Conservation (phyloP, 2,329 filamentous ascomycete genomes). For the Lecanosticta acicola region DNA sequence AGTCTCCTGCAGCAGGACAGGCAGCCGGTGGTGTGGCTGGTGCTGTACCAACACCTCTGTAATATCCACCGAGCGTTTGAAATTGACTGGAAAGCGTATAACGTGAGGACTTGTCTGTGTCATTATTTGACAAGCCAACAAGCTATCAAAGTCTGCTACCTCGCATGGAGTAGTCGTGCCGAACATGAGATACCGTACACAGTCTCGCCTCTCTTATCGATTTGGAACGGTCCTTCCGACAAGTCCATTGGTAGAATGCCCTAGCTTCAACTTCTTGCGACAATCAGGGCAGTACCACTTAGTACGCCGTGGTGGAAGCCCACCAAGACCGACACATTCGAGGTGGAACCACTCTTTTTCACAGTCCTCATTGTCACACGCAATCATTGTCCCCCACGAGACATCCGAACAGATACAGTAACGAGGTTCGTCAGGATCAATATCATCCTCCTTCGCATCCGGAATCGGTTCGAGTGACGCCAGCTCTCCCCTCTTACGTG, state of each 20-base stretch:
- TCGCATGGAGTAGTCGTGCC: background rate
- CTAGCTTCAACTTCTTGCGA: conserved; percentile 44
- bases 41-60: background rate
- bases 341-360: conserved; percentile 83
- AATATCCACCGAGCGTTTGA: no score
- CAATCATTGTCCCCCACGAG: conserved; percentile 77
- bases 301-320: conserved; percentile 64
- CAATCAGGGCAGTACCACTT: conserved; percentile 86
- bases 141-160: no score
- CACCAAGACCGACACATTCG: conserved; percentile 64
- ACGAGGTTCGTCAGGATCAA: conserved; percentile 68
- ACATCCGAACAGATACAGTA: conserved; percentile 78
- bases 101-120: no score
- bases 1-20: background rate
- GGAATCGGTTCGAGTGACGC: conserved; percentile 15
- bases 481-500: conserved; percentile 52
- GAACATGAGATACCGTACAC: background rate
- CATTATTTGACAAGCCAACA: background rate
- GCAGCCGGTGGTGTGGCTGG: background rate
- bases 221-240: conserved; percentile 18
- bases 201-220: background rate
- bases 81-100: no score
- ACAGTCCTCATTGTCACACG: conserved; percentile 72
- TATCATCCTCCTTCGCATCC: conserved; percentile 36
- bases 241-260: conserved; percentile 28